Percentiles rank a stretch among this genome's conserved stretches.
Conservation (phyloP, 1,284 basidiomycete species). For the Moniliella sp. region DNA sequence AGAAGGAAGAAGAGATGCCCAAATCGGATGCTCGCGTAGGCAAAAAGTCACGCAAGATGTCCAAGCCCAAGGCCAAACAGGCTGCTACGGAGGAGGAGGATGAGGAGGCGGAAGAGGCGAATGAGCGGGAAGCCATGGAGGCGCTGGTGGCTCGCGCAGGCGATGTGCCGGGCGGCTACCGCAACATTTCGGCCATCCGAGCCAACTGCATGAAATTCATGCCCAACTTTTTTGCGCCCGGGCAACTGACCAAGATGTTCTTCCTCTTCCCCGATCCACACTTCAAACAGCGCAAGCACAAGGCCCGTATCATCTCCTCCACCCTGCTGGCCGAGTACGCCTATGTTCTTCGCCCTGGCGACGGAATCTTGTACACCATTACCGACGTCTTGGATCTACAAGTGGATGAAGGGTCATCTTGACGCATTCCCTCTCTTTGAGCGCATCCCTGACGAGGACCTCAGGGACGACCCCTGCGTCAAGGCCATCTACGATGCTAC, state of each 20-base stretch:
- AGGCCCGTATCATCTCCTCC: conserved; percentile 78
- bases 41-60: neutral
- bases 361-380: conserved; percentile 90
- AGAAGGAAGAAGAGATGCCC: neutral
- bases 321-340: conserved; percentile 79
- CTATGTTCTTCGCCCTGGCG: conserved; percentile 64
- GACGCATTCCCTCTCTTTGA: conserved; percentile 68
- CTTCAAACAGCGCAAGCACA: conserved; percentile 94
- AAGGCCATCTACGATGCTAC: conserved; percentile 35
- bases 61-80: neutral
- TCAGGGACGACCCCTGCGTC: conserved; percentile 38
- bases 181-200: conserved; percentile 81
- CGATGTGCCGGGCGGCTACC: conserved; percentile 42
- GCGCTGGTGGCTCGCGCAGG: conserved; percentile 7
- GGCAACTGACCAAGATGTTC: conserved; percentile 49
- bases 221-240: conserved; percentile 64
- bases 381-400: conserved; percentile 86
- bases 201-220: conserved; percentile 98
- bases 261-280: conserved; percentile 98
- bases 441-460: conserved; percentile 44
- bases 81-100: neutral
- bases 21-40: neutral
- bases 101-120: conserved; percentile 7
- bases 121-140: conserved; percentile 7
- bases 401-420: conserved; percentile 84